Percentiles rank a stretch among this genome's conserved stretches.
phyloP scores from a whole-genome alignment of 805 yeast genomes.

The Suhomyces sp. region DNA sequence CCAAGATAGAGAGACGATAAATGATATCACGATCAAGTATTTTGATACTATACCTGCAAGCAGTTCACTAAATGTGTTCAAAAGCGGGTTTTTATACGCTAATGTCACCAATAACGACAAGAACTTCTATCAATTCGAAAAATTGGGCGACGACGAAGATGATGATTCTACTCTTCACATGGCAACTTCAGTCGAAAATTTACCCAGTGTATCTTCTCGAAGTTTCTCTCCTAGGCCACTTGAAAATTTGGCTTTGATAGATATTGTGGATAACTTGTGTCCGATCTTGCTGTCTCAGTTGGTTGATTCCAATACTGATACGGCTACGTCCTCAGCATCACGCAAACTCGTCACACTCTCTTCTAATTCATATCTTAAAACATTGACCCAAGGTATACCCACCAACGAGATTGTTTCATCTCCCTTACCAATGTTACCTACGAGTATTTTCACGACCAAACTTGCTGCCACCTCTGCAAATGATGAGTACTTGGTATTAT shows the following conservation, averaged over 20 bases:
- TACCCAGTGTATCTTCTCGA: neutral
- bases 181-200: neutral
- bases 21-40: constrained; percentile 52
- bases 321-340: constrained; percentile 16
- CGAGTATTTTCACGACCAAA: constrained; percentile 64
- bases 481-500: constrained; percentile 65
- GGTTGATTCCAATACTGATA: constrained; percentile 12
- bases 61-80: constrained; percentile 56
- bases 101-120: constrained; percentile 64
- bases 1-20: constrained; percentile 43
- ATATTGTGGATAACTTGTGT: constrained; percentile 46
- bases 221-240: constrained; percentile 17
- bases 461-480: constrained; percentile 40
- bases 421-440: constrained; percentile 66
- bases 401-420: constrained; percentile 67
- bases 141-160: constrained; percentile 57
- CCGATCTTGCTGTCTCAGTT: constrained; percentile 46
- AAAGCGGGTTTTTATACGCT: constrained; percentile 73
- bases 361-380: constrained; percentile 47
- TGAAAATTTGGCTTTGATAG: constrained; percentile 60
- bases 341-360: constrained; percentile 28
- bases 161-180: constrained; percentile 5
- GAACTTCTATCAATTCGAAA: constrained; percentile 73
- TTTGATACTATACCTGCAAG: constrained; percentile 76
- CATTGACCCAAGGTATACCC: constrained; percentile 57